Percentiles rank a stretch among this genome's conserved stretches.
Conservation (phyloP, 495 filamentous ascomycete genomes). For the Penicillium canescens region DNA sequence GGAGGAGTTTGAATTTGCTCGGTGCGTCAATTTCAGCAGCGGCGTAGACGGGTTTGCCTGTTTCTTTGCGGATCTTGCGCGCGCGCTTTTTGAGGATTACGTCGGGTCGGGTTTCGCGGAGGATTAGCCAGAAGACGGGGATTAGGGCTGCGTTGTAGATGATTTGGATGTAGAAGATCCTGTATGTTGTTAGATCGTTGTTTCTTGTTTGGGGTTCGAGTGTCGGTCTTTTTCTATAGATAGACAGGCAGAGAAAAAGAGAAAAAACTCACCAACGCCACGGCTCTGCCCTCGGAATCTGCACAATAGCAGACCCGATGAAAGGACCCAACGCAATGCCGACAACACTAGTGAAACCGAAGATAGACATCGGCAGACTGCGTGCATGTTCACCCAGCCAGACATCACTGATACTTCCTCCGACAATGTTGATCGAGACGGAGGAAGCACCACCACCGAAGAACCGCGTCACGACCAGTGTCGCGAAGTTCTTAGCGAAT, state of each 20-base stretch:
- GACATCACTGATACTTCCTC: constrained; percentile 46
- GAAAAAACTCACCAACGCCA: constrained; percentile 42
- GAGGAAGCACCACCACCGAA: constrained; percentile 51
- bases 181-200: not conserved
- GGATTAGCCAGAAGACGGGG: constrained; percentile 42
- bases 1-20: constrained; percentile 23
- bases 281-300: constrained; percentile 34
- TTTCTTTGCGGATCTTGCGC: constrained; percentile 60
- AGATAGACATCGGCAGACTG: constrained; percentile 46
- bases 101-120: constrained; percentile 42
- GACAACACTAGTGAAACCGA: constrained; percentile 42
- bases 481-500: constrained; percentile 53
- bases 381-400: constrained; percentile 41
- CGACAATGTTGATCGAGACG: constrained; percentile 48
- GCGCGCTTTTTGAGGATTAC: constrained; percentile 63
- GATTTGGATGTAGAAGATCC: constrained; percentile 55
- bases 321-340: constrained; percentile 53
- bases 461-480: constrained; percentile 49
- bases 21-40: constrained; percentile 29
- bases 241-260: not conserved
- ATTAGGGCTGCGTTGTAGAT: constrained; percentile 47
- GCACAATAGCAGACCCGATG: constrained; percentile 39
- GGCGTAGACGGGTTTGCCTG: constrained; percentile 48
- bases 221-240: not conserved
- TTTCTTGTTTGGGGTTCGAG: not conserved